Percentiles rank a stretch among this genome's conserved stretches.
These are phyloP conservation scores for Clarireedia hainanense DNA, from an alignment of 2,329 filamentous ascomycete genomes.

Conservation along the genomic window DNA sequence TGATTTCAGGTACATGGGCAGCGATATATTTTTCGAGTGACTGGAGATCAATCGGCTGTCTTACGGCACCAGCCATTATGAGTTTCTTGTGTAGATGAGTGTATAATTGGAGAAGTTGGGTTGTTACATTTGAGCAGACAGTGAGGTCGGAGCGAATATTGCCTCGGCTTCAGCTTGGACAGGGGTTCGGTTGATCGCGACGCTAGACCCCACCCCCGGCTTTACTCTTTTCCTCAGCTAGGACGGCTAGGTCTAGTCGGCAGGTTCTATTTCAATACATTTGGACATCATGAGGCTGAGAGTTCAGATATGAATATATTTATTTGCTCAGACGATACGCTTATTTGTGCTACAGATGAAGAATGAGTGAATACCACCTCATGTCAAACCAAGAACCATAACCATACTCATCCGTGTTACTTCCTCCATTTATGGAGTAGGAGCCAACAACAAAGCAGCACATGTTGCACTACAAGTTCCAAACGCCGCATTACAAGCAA, in stretches of 20 bases:
- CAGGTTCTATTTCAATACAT: too few species aligned
- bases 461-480: not conserved
- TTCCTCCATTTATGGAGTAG: not conserved
- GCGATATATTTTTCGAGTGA: slow-evolving; percentile 74
- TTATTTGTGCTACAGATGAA: too few species aligned
- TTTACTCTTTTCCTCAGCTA: not conserved
- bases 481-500: slow-evolving; percentile 1
- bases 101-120: not conserved
- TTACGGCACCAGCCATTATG: slow-evolving; percentile 73
- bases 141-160: not conserved
- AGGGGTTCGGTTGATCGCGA: not conserved
- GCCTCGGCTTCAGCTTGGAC: slow-evolving; percentile 7
- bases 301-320: too few species aligned
- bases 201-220: not conserved
- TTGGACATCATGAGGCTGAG: too few species aligned
- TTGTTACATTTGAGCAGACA: not conserved
- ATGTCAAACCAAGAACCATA: too few species aligned
- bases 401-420: too few species aligned
- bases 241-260: not conserved
- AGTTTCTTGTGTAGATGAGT: slow-evolving; percentile 1
- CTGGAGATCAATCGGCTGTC: slow-evolving; percentile 81
- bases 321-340: too few species aligned
- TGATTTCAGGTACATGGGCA: slow-evolving; percentile 72
- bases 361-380: too few species aligned
- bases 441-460: not conserved